Conservation (phyloP, 345 rosid genomes). For the Hevea brasiliensis region DNA sequence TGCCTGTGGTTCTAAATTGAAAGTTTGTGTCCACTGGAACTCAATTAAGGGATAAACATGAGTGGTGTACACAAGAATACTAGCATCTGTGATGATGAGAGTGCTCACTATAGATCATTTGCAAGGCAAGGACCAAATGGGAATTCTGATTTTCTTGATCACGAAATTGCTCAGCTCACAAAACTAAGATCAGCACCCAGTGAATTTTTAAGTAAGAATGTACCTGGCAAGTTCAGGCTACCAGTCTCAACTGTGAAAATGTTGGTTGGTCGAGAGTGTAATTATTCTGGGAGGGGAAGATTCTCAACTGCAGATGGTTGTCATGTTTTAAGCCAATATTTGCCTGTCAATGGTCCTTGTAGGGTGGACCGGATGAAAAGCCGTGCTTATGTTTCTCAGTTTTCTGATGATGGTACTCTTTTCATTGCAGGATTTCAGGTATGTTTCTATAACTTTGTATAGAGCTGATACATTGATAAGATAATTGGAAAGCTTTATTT, state of each 20-base stretch:
- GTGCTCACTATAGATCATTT: constrained; percentile 5
- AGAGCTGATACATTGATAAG: background rate
- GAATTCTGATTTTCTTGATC: constrained; percentile 33
- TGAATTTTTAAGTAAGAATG: constrained; percentile 27
- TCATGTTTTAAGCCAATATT: constrained; percentile 55
- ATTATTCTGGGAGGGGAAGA: constrained; percentile 55
- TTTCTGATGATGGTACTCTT: constrained; percentile 62
- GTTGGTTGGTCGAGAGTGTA: constrained; percentile 65
- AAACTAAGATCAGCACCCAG: constrained; percentile 52
- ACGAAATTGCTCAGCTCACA: constrained; percentile 54
- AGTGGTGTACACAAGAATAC: constrained; percentile 21
- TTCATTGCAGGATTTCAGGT: constrained; percentile 68
- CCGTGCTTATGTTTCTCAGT: constrained; percentile 64
- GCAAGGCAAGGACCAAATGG: constrained; percentile 6
- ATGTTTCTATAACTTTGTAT: constrained; percentile 1
- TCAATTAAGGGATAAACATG: constrained; percentile 22
- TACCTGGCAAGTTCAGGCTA: constrained; percentile 27
- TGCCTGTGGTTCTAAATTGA: background rate
- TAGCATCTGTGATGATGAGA: constrained; percentile 27
- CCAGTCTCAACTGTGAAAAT: constrained; percentile 57
- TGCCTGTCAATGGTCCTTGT: constrained; percentile 57
- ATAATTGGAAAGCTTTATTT: background rate
- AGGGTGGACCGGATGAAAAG: constrained; percentile 37
- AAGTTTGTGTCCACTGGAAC: background rate
- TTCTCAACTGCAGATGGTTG: constrained; percentile 60